These are phyloP conservation scores for Paxillus ammoniavirescens DNA, from an alignment of 768 basidiomycete genomes.

Conservation along the genomic window DNA sequence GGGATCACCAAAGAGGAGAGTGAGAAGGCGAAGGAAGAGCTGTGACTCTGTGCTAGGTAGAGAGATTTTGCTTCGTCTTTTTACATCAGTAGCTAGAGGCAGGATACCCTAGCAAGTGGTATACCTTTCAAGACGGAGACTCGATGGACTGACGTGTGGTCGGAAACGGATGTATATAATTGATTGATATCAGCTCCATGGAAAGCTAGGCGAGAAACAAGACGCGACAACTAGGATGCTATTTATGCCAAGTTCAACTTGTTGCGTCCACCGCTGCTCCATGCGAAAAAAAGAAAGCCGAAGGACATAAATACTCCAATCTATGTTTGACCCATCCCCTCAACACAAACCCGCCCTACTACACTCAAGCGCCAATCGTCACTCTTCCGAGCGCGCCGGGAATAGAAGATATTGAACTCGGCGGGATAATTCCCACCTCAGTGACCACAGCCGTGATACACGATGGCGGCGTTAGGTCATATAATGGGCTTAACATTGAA, in stretches of 20 bases:
- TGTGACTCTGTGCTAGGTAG: not conserved
- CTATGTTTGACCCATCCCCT: not conserved
- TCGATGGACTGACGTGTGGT: no score
- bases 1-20: not conserved
- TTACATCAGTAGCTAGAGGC: no score
- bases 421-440: conserved; percentile 94
- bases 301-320: conserved; percentile 11
- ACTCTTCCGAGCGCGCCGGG: conserved; percentile 56
- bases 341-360: not conserved
- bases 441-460: conserved; percentile 96
- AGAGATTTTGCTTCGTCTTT: no score
- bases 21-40: not conserved
- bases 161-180: no score
- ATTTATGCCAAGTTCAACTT: no score
- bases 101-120: not conserved
- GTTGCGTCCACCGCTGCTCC: no score
- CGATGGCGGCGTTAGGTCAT: conserved; percentile 90
- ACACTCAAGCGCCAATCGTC: conserved; percentile 21
- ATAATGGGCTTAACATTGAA: conserved; percentile 82
- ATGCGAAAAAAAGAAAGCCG: not conserved
- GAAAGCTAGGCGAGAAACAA: no score
- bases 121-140: no score
- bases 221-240: no score
- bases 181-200: no score
- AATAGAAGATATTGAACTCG: conserved; percentile 85